phyloP scores from a whole-genome alignment of 129 eudicot species.

The Pseudognaphalium luteoalbum region DNA sequence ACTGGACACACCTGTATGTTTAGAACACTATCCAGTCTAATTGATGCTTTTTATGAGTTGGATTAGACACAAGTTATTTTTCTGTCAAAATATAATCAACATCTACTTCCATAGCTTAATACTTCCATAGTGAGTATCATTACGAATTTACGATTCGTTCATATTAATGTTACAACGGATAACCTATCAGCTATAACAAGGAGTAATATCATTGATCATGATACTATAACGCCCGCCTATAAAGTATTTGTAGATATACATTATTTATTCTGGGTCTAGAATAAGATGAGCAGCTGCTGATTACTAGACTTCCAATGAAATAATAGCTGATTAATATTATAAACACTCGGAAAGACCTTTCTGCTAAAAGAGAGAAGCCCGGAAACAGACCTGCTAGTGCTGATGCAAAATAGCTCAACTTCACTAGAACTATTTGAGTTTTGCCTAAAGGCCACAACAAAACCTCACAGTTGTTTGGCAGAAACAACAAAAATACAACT shows the following conservation, averaged over 20 bases:
- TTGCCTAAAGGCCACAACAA: neutral
- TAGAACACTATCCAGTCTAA: constrained; percentile 8
- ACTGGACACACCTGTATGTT: constrained; percentile 1
- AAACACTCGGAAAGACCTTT: constrained; percentile 1
- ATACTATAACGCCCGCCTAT: neutral
- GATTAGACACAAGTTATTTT: constrained; percentile 4
- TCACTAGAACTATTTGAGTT: neutral
- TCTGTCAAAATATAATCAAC: neutral
- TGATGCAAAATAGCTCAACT: constrained; percentile 13
- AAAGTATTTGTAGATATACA: neutral
- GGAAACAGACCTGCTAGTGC: neutral
- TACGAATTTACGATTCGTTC: neutral
- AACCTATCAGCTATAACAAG: neutral
- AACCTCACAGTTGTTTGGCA: neutral
- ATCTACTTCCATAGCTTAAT: constrained; percentile 8
- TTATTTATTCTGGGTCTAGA: neutral
- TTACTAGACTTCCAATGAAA: constrained; percentile 3
- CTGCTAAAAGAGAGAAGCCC: neutral
- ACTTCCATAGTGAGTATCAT: neutral
- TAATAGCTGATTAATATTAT: neutral
- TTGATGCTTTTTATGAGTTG: neutral
- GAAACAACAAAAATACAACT: constrained; percentile 8
- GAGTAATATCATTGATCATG: constrained; percentile 2
- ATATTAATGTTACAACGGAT: neutral
- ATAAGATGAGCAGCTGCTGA: neutral